These are phyloP conservation scores for Skeletonema grethae DNA, from an alignment of 108 stramenopile genomes.

Conservation along the genomic window DNA sequence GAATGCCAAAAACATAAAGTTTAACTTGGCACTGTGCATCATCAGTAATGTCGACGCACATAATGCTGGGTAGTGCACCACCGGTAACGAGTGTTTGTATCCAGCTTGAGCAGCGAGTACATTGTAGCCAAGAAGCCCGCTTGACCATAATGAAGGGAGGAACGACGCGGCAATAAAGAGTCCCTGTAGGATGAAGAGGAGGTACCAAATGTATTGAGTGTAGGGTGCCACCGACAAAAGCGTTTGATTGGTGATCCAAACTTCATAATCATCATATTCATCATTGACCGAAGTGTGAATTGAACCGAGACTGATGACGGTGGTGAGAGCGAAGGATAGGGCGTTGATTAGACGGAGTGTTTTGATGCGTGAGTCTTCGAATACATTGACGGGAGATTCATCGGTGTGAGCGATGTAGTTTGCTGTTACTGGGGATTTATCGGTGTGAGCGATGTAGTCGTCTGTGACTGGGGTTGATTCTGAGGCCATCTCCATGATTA, in stretches of 20 bases:
- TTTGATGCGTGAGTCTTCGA: neutral
- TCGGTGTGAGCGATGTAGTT: neutral
- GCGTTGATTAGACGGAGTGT: neutral
- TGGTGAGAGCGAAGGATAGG: neutral
- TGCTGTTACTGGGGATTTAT: neutral
- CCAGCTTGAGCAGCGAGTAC: neutral
- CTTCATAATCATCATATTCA: neutral
- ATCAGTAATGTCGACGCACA: neutral
- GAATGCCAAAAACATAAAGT: neutral
- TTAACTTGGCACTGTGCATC: neutral
- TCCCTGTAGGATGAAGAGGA: neutral
- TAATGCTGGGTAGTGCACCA: neutral
- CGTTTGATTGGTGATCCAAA: neutral
- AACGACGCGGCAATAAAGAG: neutral
- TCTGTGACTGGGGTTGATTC: neutral
- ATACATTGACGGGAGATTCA: neutral
- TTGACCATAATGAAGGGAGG: neutral
- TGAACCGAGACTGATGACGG: neutral
- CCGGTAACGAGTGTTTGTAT: neutral
- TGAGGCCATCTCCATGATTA: neutral
- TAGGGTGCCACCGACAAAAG: constrained; percentile 2
- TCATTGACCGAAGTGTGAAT: neutral
- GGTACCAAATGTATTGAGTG: neutral
- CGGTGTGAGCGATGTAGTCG: neutral
- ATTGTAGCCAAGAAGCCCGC: neutral